Evolutionary conservation across 2,329 filamentous ascomycete species (phyloP), one percentile per base, ranked within the genome.

Genomic region (Aspergillus sclerotialis): DNA sequence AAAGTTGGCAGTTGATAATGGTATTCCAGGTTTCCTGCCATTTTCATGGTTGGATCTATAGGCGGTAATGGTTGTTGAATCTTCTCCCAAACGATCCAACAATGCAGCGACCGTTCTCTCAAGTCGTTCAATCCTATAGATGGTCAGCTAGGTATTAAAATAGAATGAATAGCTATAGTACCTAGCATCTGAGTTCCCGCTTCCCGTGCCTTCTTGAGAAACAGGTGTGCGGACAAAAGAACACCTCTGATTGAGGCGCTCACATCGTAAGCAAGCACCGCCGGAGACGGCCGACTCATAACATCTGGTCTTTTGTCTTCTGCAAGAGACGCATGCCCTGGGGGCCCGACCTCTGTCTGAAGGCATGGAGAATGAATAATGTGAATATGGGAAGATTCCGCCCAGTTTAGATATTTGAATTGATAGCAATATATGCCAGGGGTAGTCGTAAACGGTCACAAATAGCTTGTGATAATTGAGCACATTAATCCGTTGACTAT

Each of bases 291-390:
- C 43, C 3, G 60, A 53, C 35, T 58, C 55, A 38, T 65, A 65
- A 33, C 62, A 65, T 37, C 61, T 46, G n/a, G 61, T 65, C 46
- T 66, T 65, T 21, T 61, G 56, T 40, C 61, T 65, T 13, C 61
- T 49, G 42, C 62, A 66, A 14, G 52, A 49, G 7, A 43, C 41
- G 31, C 62, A 65, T n/a, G 62, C 60, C 39, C 55, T 54, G 15
- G 51, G 52, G 32, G 51, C 51, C 25, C 51, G 33, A n/a, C 37
- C 38, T 31, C 40, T 27, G 23, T 35, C 30, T 21, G 40, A 33
- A 13, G 37, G 42, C 37, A 39, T 39, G n/a, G n/a, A n/a, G n/a
- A n/a, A n/a, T n/a, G n/a, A n/a, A n/a, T n/a, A n/a, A n/a, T n/a
- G n/a, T n/a, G n/a, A n/a, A n/a, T n/a, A n/a, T n/a, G n/a, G n/a